Percentiles rank a stretch among this genome's conserved stretches.
phyloP scores from a whole-genome alignment of 2,329 filamentous ascomycete genomes.

The Sporothrix protearum region DNA sequence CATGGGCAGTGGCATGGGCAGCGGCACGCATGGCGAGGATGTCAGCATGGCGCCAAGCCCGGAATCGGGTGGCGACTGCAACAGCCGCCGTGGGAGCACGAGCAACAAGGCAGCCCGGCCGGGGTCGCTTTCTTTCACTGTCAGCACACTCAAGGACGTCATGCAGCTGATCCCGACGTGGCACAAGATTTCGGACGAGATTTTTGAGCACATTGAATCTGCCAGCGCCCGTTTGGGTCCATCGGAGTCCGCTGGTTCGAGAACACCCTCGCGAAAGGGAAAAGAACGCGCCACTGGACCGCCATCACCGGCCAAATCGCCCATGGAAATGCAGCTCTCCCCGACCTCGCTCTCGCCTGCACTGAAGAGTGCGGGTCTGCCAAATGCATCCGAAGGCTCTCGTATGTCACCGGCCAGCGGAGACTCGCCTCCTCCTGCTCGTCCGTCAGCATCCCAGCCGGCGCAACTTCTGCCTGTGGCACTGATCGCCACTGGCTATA shows the following conservation, averaged over 20 bases:
- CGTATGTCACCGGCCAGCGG: background rate
- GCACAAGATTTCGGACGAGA: constrained; percentile 71
- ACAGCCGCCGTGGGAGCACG: constrained; percentile 15
- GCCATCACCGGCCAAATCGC: constrained; percentile 3
- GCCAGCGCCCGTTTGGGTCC: background rate
- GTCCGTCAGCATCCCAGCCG: background rate
- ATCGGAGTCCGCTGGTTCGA: background rate
- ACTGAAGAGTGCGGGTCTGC: background rate
- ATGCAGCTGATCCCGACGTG: constrained; percentile 66
- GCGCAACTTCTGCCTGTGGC: constrained; percentile 52
- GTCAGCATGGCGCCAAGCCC: constrained; percentile 5
- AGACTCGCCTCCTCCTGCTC: background rate
- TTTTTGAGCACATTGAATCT: constrained; percentile 49
- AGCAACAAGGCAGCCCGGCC: constrained; percentile 31
- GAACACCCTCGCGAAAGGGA: background rate
- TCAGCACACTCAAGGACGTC: constrained; percentile 45
- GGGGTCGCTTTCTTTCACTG: constrained; percentile 39
- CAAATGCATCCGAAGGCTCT: background rate
- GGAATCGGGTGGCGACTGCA: constrained; percentile 18
- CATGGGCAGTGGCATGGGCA: constrained; percentile 10
- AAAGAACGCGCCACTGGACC: background rate
- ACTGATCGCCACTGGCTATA: constrained; percentile 72
- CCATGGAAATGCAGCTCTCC: background rate
- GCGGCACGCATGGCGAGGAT: background rate
- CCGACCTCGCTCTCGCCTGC: background rate